Conservation (phyloP, 768 basidiomycete species). For the Agrocybe chaxingu region DNA sequence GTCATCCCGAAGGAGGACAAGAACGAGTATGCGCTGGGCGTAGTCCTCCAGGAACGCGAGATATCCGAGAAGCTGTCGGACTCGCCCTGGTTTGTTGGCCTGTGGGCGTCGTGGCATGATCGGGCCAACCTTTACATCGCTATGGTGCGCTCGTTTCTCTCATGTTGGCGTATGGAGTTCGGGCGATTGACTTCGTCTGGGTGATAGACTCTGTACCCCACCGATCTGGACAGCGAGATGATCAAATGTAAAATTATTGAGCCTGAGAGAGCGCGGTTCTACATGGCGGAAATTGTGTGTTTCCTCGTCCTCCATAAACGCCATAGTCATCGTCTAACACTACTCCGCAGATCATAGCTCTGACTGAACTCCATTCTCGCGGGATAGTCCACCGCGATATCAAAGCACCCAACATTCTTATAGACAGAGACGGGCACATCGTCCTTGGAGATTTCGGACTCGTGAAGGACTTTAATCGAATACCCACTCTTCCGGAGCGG, state of each 20-base stretch:
- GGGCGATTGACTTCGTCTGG: not conserved
- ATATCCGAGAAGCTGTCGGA: constrained; percentile 16
- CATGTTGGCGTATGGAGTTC: not conserved
- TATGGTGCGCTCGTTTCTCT: constrained; percentile 15
- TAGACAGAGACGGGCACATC: constrained; percentile 27
- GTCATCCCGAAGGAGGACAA: constrained; percentile 21
- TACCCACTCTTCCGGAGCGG: constrained; percentile 23
- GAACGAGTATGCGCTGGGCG: constrained; percentile 9
- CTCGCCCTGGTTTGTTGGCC: constrained; percentile 20
- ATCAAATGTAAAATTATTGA: constrained; percentile 21
- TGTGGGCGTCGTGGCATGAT: constrained; percentile 23
- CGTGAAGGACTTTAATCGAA: constrained; percentile 22
- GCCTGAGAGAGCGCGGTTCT: constrained; percentile 25
- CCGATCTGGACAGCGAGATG: constrained; percentile 28
- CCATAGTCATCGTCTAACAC: not conserved
- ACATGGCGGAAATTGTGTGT: constrained; percentile 32
- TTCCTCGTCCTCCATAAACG: not conserved
- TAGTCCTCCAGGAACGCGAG: constrained; percentile 18
- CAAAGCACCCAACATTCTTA: constrained; percentile 30
- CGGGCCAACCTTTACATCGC: constrained; percentile 20
- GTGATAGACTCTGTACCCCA: constrained; percentile 23
- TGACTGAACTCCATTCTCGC: constrained; percentile 26
- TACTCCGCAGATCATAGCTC: constrained; percentile 24
- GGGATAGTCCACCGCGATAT: constrained; percentile 32
- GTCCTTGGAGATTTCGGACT: constrained; percentile 31